Percentiles rank a stretch among this genome's conserved stretches.
These are phyloP conservation scores for Fusarium metavorans DNA, from an alignment of 2,329 filamentous ascomycete genomes.

Conservation along the genomic window DNA sequence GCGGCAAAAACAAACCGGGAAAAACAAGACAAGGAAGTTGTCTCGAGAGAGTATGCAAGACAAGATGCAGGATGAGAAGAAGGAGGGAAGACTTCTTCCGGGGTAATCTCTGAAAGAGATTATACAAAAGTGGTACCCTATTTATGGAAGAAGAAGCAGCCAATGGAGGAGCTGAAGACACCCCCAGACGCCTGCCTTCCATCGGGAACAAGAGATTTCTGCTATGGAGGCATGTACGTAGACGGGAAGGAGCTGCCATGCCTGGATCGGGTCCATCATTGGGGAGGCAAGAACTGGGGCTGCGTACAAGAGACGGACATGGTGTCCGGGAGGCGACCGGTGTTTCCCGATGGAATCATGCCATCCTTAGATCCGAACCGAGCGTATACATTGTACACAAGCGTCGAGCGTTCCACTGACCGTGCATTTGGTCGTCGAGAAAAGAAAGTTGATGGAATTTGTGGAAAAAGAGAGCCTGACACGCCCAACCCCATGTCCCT, in stretches of 20 bases:
- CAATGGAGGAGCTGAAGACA: slow-evolving; percentile 2
- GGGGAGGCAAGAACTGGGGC: not conserved
- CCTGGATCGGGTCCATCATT: not conserved
- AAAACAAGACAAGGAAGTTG: slow-evolving; percentile 28
- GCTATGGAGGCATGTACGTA: slow-evolving; percentile 12
- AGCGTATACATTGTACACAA: slow-evolving; percentile 9
- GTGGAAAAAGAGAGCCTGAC: not conserved
- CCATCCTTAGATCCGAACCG: slow-evolving; percentile 40
- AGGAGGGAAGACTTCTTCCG: slow-evolving; percentile 27
- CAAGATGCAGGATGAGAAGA: slow-evolving; percentile 14
- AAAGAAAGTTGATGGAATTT: slow-evolving; percentile 30
- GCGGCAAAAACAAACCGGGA: slow-evolving; percentile 22
- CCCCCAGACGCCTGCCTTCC: slow-evolving; percentile 11
- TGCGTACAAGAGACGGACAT: slow-evolving; percentile 23
- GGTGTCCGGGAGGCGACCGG: slow-evolving; percentile 28
- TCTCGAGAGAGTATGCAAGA: slow-evolving; percentile 29
- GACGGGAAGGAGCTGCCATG: slow-evolving; percentile 7
- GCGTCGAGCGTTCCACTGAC: slow-evolving; percentile 4
- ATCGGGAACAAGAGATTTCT: slow-evolving; percentile 11
- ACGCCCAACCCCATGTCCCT: not conserved
- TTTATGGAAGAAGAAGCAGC: slow-evolving; percentile 4
- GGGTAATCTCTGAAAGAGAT: slow-evolving; percentile 25
- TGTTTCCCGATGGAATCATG: slow-evolving; percentile 46
- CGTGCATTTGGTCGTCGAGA: not conserved
- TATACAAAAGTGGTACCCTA: slow-evolving; percentile 28